Base-by-base conservation (phyloP, 768 basidiomycete species). In the Termitomyces titanicus region DNA sequence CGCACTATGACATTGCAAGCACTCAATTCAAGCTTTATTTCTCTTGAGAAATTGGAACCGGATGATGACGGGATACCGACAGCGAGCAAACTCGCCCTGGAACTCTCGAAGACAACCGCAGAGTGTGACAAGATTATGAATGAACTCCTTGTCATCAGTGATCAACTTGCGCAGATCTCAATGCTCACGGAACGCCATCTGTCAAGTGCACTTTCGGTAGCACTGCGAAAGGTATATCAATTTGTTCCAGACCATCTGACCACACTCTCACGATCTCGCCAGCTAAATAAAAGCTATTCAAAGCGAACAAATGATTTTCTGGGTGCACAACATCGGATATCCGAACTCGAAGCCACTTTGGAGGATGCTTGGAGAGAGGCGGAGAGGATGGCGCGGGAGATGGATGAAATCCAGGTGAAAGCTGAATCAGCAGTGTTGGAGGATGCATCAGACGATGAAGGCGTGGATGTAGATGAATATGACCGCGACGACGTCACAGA, bases 341-440 rank as follows among this genome's bases (percentile, higher is more conserved):
- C 70, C 24, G 75, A 80, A 50, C 78, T 92, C 20, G 77, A 87
- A 61, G 86, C 79, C 13, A 87, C 90, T 59, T 74, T 92, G 22
- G 83, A 86, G 46, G 91, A 92, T 51, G 91, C 89, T 0, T 92
- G 91, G 91, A 78, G 77, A 45, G 84, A 86, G 55, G 91, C 89
- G 2, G 85, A 89, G 61, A 81, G 79, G 39, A 73, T 91, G 61
- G 91, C 89, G 1, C 67, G 73, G 49, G 87, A 91, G 65, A 78
- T 91, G 63, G 89, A 92, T 65, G 82, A 82, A 40, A 66, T 83
- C 48, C 82, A 85, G 51, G 68, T 65, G 24, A 71, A 63, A 12
- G 64, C 66, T 44, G 17, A 11, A 34, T 17, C n/a, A n/a, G 31
- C 3, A 13, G 22, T 18, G 18, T 34, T 45, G 40, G 51, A 27